Evolutionary conservation across 768 basidiomycete species (phyloP).

Genomic region (Pisolithus orientalis): DNA sequence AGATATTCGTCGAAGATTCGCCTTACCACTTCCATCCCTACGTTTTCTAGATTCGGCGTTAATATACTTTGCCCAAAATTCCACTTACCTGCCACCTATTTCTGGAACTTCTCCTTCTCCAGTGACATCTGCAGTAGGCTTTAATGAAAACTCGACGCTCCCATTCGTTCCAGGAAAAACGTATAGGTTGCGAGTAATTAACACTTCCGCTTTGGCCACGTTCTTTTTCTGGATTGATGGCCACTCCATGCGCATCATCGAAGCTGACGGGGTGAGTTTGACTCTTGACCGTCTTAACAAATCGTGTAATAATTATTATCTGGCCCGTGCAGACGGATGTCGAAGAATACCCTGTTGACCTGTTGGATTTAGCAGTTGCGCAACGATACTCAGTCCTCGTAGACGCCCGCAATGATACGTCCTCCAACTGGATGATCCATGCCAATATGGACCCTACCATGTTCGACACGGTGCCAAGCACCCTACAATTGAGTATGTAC

Average conservation of each 20-base stretch:
- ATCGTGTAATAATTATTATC: not conserved
- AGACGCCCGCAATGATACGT: slow-evolving; percentile 80
- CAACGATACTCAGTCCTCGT: slow-evolving; percentile 94
- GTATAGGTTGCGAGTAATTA: slow-evolving; percentile 84
- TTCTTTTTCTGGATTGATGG: slow-evolving; percentile 91
- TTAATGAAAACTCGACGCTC: slow-evolving; percentile 83
- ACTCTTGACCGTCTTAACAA: not conserved
- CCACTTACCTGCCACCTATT: slow-evolving; percentile 59
- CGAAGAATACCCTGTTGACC: slow-evolving; percentile 63
- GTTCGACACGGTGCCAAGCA: slow-evolving; percentile 78
- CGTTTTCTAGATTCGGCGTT: slow-evolving; percentile 59
- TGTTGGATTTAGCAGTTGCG: slow-evolving; percentile 72
- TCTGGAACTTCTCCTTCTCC: slow-evolving; percentile 38
- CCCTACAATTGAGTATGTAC: slow-evolving; percentile 65
- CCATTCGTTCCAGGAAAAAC: slow-evolving; percentile 81
- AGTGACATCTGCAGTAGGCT: slow-evolving; percentile 60
- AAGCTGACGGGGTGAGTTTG: slow-evolving; percentile 69
- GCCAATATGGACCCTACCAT: slow-evolving; percentile 86
- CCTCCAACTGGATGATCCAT: slow-evolving; percentile 83
- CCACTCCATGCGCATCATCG: slow-evolving; percentile 78
- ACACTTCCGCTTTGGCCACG: slow-evolving; percentile 65
- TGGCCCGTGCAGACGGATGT: slow-evolving; percentile 57
- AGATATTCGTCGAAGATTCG: not conserved
- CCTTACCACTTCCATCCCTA: not conserved
- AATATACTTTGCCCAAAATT: slow-evolving; percentile 79